A percentile compares a stretch with the other conserved stretches of the same genome.
Evolutionary conservation across 495 filamentous ascomycete genomes (phyloP).

Genomic region (Aspergillus campestris): DNA sequence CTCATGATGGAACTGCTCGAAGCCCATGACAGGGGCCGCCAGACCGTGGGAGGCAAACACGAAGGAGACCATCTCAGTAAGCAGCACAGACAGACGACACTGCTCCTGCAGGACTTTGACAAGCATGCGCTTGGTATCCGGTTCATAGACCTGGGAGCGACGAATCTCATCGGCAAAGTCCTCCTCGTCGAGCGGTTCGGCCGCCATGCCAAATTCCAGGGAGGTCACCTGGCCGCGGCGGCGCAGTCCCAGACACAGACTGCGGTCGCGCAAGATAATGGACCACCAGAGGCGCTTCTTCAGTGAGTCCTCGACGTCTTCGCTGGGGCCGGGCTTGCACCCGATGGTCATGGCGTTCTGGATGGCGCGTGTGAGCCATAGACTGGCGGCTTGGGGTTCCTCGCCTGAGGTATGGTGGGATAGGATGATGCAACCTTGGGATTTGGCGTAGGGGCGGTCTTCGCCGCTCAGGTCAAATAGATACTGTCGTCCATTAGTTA

Average conservation of each 20-base stretch:
- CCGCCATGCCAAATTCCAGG: conserved; percentile 25
- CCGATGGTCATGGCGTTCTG: conserved; percentile 39
- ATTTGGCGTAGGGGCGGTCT: conserved; percentile 20
- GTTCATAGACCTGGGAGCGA: conserved; percentile 33
- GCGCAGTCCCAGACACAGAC: conserved; percentile 38
- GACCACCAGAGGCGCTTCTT: conserved; percentile 45
- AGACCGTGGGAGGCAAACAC: conserved; percentile 27
- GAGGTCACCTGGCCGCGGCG: conserved; percentile 39
- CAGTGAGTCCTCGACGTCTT: conserved; percentile 13
- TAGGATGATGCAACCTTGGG: conserved; percentile 39
- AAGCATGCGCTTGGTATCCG: conserved; percentile 31
- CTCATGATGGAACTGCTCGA: conserved; percentile 8
- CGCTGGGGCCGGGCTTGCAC: conserved; percentile 17
- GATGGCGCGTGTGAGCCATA: conserved; percentile 39
- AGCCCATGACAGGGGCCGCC: conserved; percentile 2
- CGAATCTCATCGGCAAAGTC: conserved; percentile 39
- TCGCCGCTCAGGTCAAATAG: conserved; percentile 24
- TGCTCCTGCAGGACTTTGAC: conserved; percentile 37
- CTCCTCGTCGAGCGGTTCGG: conserved; percentile 24
- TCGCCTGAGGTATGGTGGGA: conserved; percentile 28
- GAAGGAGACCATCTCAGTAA: conserved; percentile 37
- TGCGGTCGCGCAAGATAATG: conserved; percentile 42
- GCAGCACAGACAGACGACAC: conserved; percentile 34
- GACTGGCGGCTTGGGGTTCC: conserved; percentile 34
- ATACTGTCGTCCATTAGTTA: conserved; percentile 7